Evolutionary conservation across 768 basidiomycete genomes (phyloP).

Genomic region (Leucogyrophana mollusca): DNA sequence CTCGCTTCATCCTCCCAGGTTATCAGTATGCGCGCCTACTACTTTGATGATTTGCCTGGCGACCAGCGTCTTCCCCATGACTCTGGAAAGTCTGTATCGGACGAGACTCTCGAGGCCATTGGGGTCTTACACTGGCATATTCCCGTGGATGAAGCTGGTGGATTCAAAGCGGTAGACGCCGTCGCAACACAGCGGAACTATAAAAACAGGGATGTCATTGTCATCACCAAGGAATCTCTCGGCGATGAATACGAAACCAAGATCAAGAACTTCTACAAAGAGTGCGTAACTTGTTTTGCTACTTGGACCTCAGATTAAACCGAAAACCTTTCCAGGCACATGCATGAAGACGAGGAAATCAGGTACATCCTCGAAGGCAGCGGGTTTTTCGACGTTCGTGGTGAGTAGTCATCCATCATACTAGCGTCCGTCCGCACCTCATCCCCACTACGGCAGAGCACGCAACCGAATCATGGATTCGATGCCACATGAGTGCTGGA

Average conservation of each 20-base stretch:
- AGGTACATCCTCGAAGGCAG: slow-evolving; percentile 79
- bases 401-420: slow-evolving; percentile 36
- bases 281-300: slow-evolving; percentile 46
- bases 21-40: slow-evolving; percentile 65
- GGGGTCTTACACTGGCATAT: slow-evolving; percentile 69
- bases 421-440: background rate
- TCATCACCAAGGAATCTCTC: slow-evolving; percentile 71
- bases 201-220: slow-evolving; percentile 80
- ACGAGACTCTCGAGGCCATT: slow-evolving; percentile 49
- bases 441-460: slow-evolving; percentile 44
- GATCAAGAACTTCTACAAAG: slow-evolving; percentile 79
- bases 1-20: background rate
- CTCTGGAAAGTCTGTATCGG: slow-evolving; percentile 48
- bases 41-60: slow-evolving; percentile 67
- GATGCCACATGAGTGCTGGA: slow-evolving; percentile 71
- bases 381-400: slow-evolving; percentile 88
- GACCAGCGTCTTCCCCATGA: slow-evolving; percentile 85
- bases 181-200: slow-evolving; percentile 71
- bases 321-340: slow-evolving; percentile 51
- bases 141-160: slow-evolving; percentile 48
- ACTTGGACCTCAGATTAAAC: slow-evolving; percentile 1
- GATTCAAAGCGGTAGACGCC: slow-evolving; percentile 53
- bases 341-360: slow-evolving; percentile 96
- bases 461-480: slow-evolving; percentile 73
- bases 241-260: slow-evolving; percentile 81